phyloP scores from a whole-genome alignment of 2,329 filamentous ascomycete species.

The Pseudogymnoascus sp. region DNA sequence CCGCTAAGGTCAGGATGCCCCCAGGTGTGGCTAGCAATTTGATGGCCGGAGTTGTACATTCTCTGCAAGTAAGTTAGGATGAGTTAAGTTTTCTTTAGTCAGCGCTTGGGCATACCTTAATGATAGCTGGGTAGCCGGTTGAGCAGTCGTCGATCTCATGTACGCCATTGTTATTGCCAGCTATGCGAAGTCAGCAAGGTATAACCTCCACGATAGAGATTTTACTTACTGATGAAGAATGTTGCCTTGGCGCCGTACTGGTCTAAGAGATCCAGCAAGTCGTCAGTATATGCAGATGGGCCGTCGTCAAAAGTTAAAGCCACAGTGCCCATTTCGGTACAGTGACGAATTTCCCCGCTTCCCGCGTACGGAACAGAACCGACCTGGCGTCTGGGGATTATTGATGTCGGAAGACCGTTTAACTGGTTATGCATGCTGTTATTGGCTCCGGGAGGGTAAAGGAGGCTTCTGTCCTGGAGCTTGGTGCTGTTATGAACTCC shows the following conservation, averaged over 20 bases:
- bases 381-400: not conserved
- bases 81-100: not conserved
- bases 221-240: constrained; percentile 35
- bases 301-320: constrained; percentile 63
- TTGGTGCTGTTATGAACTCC: not conserved
- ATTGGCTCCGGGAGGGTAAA: not conserved
- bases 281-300: constrained; percentile 51
- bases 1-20: constrained; percentile 41
- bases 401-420: not conserved
- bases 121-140: constrained; percentile 38
- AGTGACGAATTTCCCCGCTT: constrained; percentile 28
- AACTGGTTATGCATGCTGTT: not conserved
- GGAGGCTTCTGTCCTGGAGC: not conserved
- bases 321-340: constrained; percentile 49
- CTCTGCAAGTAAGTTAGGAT: constrained; percentile 14
- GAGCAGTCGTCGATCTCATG: constrained; percentile 46
- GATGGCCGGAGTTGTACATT: constrained; percentile 40
- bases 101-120: constrained; percentile 32
- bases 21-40: constrained; percentile 53
- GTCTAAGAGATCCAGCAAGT: constrained; percentile 54
- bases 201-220: not conserved
- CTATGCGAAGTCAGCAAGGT: constrained; percentile 7
- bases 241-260: constrained; percentile 56
- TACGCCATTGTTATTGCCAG: constrained; percentile 48
- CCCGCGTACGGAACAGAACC: not conserved